A percentile compares a stretch with the other conserved stretches of the same genome.
Conservation (phyloP, 2,329 filamentous ascomycete genomes). For the Hypoxylon sp. region DNA sequence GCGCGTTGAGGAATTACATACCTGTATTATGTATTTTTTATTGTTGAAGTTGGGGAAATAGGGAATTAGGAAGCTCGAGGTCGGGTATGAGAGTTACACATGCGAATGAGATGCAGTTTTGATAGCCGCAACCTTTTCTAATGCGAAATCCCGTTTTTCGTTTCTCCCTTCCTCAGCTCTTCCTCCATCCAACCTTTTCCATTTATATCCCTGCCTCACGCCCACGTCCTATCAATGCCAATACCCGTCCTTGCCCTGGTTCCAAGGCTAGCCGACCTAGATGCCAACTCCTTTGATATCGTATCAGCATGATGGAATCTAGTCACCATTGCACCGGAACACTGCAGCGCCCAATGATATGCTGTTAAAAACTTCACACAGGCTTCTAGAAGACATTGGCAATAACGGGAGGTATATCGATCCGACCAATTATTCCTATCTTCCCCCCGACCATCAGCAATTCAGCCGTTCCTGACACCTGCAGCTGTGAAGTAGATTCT, state of each 20-base stretch:
- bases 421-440: constrained; percentile 22
- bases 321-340: constrained; percentile 30
- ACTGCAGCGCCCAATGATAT: constrained; percentile 28
- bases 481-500: constrained; percentile 12
- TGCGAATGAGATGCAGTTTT: constrained; percentile 16
- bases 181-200: constrained; percentile 16
- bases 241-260: constrained; percentile 21
- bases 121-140: constrained; percentile 24
- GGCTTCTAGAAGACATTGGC: constrained; percentile 37
- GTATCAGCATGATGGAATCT: constrained; percentile 30
- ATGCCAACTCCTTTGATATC: constrained; percentile 28
- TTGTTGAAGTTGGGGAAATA: constrained; percentile 39
- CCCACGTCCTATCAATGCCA: constrained; percentile 26
- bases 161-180: constrained; percentile 13
- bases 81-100: constrained; percentile 13
- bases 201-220: constrained; percentile 35
- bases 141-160: constrained; percentile 2
- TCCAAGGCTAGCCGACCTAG: constrained; percentile 17
- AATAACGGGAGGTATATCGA: constrained; percentile 2
- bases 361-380: constrained; percentile 13
- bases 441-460: constrained; percentile 30
- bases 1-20: constrained; percentile 43
- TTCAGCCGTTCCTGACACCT: constrained; percentile 38
- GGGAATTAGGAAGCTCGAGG: constrained; percentile 32
- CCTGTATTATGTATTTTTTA: constrained; percentile 43